These are phyloP conservation scores for Crithidia thermophila DNA, from an alignment of 208 protist species.

Conservation along the genomic window DNA sequence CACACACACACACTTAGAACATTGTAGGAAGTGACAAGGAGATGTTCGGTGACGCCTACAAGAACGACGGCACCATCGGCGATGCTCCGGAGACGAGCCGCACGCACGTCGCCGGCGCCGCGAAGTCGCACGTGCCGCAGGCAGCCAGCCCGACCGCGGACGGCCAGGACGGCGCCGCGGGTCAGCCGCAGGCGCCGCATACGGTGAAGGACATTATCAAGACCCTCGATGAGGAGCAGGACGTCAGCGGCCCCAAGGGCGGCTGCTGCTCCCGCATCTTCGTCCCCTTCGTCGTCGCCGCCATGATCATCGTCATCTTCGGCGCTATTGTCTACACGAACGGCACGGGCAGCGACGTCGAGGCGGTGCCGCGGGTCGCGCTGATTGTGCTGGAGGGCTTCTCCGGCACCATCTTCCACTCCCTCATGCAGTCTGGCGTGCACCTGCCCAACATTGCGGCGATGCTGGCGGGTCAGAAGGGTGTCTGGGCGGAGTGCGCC, in stretches of 20 bases:
- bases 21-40: neutral
- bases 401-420: slow-evolving; percentile 54
- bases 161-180: slow-evolving; percentile 8
- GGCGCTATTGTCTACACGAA: slow-evolving; percentile 43
- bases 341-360: slow-evolving; percentile 36
- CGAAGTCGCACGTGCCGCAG: neutral
- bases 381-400: slow-evolving; percentile 77
- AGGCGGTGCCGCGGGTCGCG: slow-evolving; percentile 52
- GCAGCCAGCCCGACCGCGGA: slow-evolving; percentile 1
- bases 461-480: slow-evolving; percentile 38
- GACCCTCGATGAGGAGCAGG: slow-evolving; percentile 51
- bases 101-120: neutral
- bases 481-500: slow-evolving; percentile 52
- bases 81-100: slow-evolving; percentile 2
- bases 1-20: neutral
- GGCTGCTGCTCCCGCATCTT: slow-evolving; percentile 76
- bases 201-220: slow-evolving; percentile 69
- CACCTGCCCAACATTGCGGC: slow-evolving; percentile 64
- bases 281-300: slow-evolving; percentile 49
- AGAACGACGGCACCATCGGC: slow-evolving; percentile 9
- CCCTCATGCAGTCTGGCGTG: slow-evolving; percentile 41
- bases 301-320: slow-evolving; percentile 40
- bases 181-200: slow-evolving; percentile 23
- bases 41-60: slow-evolving; percentile 58
- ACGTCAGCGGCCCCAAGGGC: slow-evolving; percentile 43